phyloP scores from a whole-genome alignment of 2,329 filamentous ascomycete genomes.

The Apiospora phragmitis region DNA sequence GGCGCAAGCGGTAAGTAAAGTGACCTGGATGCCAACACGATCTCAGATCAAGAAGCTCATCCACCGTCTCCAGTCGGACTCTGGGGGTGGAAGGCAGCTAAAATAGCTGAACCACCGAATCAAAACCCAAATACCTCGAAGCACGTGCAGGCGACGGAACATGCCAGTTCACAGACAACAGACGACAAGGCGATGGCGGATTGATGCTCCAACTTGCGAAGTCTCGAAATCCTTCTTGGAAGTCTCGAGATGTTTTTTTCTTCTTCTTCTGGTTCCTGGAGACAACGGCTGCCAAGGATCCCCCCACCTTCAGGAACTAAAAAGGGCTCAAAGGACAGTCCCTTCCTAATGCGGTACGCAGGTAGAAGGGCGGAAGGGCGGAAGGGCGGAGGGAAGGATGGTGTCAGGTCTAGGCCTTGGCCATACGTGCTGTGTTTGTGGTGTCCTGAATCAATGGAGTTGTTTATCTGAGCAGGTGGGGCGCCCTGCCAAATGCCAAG shows the following conservation, averaged over 20 bases:
- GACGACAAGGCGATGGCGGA: not conserved
- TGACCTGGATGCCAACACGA: not conserved
- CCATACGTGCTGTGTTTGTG: not conserved
- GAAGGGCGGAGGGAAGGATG: not conserved
- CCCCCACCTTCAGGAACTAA: not conserved
- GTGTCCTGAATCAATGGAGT: not conserved
- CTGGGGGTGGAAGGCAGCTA: not conserved
- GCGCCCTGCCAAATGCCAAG: not conserved
- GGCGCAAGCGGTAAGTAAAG: not conserved
- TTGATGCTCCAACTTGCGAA: not conserved
- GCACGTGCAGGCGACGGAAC: not conserved
- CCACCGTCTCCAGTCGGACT: not conserved
- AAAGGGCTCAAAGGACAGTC: too few species aligned
- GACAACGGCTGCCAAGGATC: not conserved
- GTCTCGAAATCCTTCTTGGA: not conserved
- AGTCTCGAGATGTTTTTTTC: not conserved
- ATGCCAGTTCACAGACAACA: not conserved
- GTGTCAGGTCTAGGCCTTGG: not conserved
- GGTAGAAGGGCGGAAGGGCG: too few species aligned
- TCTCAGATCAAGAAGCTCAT: not conserved
- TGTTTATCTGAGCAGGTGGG: not conserved
- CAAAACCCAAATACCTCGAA: not conserved
- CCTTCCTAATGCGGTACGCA: too few species aligned
- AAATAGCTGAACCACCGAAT: not conserved
- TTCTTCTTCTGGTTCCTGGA: not conserved